phyloP scores from a whole-genome alignment of 2,329 filamentous ascomycete genomes.

The Ophiosphaerella narmari region DNA sequence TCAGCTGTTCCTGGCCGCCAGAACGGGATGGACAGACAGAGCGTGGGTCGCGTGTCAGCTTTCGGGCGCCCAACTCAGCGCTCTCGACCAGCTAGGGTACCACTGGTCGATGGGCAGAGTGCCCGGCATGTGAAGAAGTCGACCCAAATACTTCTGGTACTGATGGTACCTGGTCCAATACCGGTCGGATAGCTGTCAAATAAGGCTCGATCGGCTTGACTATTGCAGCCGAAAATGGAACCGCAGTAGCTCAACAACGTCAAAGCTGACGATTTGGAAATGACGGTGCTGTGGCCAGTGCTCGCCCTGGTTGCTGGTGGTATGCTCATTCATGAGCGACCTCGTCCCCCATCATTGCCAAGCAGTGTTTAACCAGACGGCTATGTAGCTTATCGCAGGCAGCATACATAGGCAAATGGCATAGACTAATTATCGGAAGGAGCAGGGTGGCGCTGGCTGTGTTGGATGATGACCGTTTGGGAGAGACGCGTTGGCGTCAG shows the following conservation, averaged over 20 bases:
- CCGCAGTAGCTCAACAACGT: not conserved
- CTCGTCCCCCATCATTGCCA: not conserved
- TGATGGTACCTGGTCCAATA: not conserved
- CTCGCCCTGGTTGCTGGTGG: not conserved
- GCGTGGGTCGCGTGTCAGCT: conserved; percentile 10
- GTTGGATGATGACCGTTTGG: not conserved
- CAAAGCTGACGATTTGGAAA: not conserved
- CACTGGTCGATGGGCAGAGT: no score
- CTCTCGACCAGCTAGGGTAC: not conserved
- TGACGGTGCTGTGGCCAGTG: not conserved
- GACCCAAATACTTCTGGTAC: no score
- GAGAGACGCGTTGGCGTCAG: not conserved
- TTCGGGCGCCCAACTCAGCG: not conserved
- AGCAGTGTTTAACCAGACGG: not conserved
- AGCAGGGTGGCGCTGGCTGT: not conserved
- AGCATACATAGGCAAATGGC: conserved; percentile 3
- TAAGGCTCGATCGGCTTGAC: not conserved
- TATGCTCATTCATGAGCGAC: not conserved
- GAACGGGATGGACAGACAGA: not conserved
- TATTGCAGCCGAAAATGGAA: not conserved
- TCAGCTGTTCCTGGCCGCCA: conserved; percentile 13
- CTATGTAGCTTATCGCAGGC: conserved; percentile 1
- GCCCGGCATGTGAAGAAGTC: no score
- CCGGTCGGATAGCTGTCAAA: not conserved
- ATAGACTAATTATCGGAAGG: conserved; percentile 1